phyloP scores from a whole-genome alignment of 1,284 basidiomycete species.

The Malassezia globosa region DNA sequence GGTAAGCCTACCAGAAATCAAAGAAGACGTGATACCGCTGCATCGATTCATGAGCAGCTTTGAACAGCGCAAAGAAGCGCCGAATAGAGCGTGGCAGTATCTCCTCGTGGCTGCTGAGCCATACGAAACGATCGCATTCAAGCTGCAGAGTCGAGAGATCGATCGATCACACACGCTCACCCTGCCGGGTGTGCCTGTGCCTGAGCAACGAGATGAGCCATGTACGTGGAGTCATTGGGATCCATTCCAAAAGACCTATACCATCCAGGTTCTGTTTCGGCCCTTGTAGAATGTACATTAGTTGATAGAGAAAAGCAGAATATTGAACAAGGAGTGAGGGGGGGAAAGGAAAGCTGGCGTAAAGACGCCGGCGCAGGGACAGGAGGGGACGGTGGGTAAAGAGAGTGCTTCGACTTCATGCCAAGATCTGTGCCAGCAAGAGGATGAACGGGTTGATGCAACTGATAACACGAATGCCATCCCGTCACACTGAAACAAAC shows the following conservation, averaged over 20 bases:
- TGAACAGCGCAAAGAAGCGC: conserved; percentile 89
- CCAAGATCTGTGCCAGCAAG: too few species aligned
- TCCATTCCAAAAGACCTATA: conserved; percentile 34
- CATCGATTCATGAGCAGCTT: conserved; percentile 95
- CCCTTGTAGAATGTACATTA: conserved; percentile 12
- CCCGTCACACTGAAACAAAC: too few species aligned
- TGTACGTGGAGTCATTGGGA: conserved; percentile 41
- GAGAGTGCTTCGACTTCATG: too few species aligned
- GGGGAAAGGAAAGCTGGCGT: too few species aligned
- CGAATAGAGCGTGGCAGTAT: conserved; percentile 93
- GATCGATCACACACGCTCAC: conserved; percentile 52
- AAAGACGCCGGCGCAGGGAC: too few species aligned
- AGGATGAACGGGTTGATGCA: too few species aligned
- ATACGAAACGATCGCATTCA: conserved; percentile 96
- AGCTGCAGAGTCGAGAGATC: conserved; percentile 92
- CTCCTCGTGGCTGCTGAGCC: conserved; percentile 95
- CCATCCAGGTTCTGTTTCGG: conserved; percentile 37
- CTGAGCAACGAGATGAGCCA: conserved; percentile 28
- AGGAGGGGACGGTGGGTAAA: too few species aligned
- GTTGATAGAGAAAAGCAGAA: too few species aligned
- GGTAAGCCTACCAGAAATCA: conserved; percentile 79
- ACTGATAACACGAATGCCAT: too few species aligned
- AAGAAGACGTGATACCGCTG: conserved; percentile 69
- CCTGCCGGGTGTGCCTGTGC: conserved; percentile 20
- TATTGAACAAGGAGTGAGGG: too few species aligned